Base-by-base conservation (phyloP, 2,329 filamentous ascomycete species). In the Stachybotrys chartarum region DNA sequence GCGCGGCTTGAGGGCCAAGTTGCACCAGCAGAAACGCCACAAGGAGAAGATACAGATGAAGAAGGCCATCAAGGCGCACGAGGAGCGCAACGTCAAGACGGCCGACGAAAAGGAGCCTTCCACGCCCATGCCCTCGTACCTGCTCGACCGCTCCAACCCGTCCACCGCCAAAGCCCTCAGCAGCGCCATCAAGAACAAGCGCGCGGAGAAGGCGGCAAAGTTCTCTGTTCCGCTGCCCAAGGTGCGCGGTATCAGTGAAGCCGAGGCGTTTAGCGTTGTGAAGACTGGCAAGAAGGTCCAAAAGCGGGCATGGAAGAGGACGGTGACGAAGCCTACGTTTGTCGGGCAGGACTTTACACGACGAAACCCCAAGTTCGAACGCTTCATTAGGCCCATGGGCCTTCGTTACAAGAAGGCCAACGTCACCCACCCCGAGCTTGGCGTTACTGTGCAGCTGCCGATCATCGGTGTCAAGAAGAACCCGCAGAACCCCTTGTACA, bases 1-100 rank as follows among this genome's bases (percentile, higher is more conserved):
- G 68, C 87, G 89, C 59, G 94, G 94, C 61, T 84, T 97, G 65
- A 82, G 91, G 59, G 94, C 94, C 64, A 99, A 99, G 81, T 79
- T 96, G 67, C 87, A 94, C 78, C 88, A 93, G 73, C 87, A 97
- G 83, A 91, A 92, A 80, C 85, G 94, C 30, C 90, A 91, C 78
- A 88, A 92, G 72, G 92, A 99, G 80, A 99, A 99, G 87, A 96
- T 96, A 70, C 91, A 96, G 82, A 92, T 96, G 88, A 88, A 88
- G 75, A 96, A 96, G 82, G 79, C 86, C 68, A 95, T 99, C 82
- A 90, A 89, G 76, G 88, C 90, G 49, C 90, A 96, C 78, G 94
- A 99, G 76, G 90, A 97, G 79, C 87, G 91, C 75, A 95, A 97
- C 69, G 86, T 97, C 79, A 96, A 97, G 77, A 90, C 88, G 8